Base-by-base conservation (phyloP, 2,329 filamentous ascomycete species). In the Beauveria pseudobassiana region DNA sequence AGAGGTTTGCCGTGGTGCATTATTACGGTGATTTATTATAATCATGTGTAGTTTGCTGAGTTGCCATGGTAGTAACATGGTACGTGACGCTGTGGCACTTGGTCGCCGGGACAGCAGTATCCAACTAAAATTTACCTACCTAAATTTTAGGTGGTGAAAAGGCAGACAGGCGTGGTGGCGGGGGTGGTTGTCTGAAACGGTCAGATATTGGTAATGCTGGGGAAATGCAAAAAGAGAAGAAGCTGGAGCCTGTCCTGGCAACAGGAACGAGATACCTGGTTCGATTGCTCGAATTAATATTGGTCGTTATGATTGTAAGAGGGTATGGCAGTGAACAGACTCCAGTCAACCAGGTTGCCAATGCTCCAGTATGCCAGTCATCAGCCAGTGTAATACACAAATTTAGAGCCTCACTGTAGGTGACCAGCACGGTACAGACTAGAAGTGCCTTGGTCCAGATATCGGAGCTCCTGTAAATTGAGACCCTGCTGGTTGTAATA, bases 31-130 rank as follows among this genome's bases (percentile, higher is more conserved):
- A 38, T 38, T 38, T 38, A 38, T 38, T 38, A 38, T 38, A 28
- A 28, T 28, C 26, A 28, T 28, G 26, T 28, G 26, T 28, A 38
- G 34, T 12, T 38, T 6, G 34, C 5, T 38, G 14, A 49, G 22
- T 18, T 18, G 46, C 34, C 14, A 18, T 8, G 46, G 20, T 49
- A 18, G 22, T 24, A 26, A 22, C 46, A 26, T 16, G 46, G 20
- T 24, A 26, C 22, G 12, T 43, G 28, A 30, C 9, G 43, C 43
- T 45, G 57, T 59, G 48, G 22, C 57, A 59, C 57, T 43, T 45
- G 46, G 57, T 59, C 57, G 57, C 22, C 40, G 5, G 57, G 57
- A 59, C 57, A 59, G 57, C 57, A 24, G 34, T 14, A 38, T 38
- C 34, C 34, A 38, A 16, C 34, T 38, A 38, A 38, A 38, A 16